Conservation (phyloP, 306 rosid genomes). For the Oxytropis ochrocephala region DNA sequence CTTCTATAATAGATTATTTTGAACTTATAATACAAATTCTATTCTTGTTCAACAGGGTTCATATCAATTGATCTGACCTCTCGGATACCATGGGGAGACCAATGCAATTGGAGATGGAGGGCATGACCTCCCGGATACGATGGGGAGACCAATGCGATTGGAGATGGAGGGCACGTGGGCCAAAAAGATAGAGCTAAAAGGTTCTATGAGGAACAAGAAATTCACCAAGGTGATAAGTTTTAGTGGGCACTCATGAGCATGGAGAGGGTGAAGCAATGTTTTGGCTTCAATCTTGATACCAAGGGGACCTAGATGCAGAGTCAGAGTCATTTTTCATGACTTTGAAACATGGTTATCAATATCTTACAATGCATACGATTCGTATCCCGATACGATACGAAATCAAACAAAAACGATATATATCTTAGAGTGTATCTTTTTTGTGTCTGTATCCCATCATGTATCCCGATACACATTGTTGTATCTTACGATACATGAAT, state of each 20-base stretch:
- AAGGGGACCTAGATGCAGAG: neutral
- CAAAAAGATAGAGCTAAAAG: neutral
- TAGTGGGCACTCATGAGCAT: neutral
- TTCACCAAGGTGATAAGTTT: neutral
- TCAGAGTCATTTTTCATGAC: neutral
- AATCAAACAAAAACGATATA: no score
- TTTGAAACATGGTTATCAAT: no score
- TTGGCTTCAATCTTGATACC: neutral
- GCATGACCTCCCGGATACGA: neutral
- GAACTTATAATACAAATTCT: no score
- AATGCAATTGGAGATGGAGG: neutral
- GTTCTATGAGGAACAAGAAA: neutral
- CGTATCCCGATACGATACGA: no score
- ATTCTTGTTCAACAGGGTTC: no score
- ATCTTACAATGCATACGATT: no score
- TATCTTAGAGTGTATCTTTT: no score
- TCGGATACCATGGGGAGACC: neutral
- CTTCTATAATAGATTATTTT: no score
- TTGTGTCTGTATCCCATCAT: no score
- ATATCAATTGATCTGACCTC: neutral
- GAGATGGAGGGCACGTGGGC: neutral
- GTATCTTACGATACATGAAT: no score
- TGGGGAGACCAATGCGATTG: neutral
- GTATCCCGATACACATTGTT: no score
- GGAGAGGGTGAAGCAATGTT: neutral